Conservation (phyloP, 768 basidiomycete genomes). For the Ramaria rubella region DNA sequence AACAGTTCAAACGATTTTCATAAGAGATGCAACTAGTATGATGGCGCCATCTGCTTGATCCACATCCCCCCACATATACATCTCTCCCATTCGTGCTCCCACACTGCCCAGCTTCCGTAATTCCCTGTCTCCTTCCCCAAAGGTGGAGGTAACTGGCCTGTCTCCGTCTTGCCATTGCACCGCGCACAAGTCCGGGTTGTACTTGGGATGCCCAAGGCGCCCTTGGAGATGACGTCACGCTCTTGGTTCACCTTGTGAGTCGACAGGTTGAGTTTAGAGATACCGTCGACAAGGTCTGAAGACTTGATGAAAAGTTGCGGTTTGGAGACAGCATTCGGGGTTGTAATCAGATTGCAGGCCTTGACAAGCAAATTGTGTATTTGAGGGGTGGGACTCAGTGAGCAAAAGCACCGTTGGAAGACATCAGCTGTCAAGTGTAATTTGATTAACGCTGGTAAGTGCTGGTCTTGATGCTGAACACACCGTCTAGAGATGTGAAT, state of each 20-base stretch:
- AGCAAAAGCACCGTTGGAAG: slow-evolving; percentile 45
- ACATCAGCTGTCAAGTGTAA: slow-evolving; percentile 39
- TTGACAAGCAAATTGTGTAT: slow-evolving; percentile 38
- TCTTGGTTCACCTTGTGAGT: slow-evolving; percentile 34
- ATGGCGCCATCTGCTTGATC: slow-evolving; percentile 22
- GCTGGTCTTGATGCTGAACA: no score
- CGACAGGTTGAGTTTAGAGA: slow-evolving; percentile 36
- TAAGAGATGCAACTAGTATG: no score
- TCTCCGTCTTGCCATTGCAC: slow-evolving; percentile 54
- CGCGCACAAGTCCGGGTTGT: slow-evolving; percentile 46
- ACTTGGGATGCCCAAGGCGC: slow-evolving; percentile 35
- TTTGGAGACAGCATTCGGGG: slow-evolving; percentile 51
- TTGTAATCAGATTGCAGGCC: slow-evolving; percentile 40
- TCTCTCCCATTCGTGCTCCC: slow-evolving; percentile 57
- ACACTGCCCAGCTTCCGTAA: slow-evolving; percentile 43
- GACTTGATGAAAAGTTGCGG: slow-evolving; percentile 67
- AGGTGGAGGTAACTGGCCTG: slow-evolving; percentile 29
- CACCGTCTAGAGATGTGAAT: slow-evolving; percentile 20
- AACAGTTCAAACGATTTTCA: no score
- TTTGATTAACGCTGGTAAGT: not conserved
- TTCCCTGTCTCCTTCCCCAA: not conserved
- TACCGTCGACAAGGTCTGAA: slow-evolving; percentile 60
- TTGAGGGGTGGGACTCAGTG: slow-evolving; percentile 47
- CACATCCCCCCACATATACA: slow-evolving; percentile 74
- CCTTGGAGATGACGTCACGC: slow-evolving; percentile 61